phyloP scores from a whole-genome alignment of 2,329 filamentous ascomycete genomes.

The Calonectria pseudoturangicola region DNA sequence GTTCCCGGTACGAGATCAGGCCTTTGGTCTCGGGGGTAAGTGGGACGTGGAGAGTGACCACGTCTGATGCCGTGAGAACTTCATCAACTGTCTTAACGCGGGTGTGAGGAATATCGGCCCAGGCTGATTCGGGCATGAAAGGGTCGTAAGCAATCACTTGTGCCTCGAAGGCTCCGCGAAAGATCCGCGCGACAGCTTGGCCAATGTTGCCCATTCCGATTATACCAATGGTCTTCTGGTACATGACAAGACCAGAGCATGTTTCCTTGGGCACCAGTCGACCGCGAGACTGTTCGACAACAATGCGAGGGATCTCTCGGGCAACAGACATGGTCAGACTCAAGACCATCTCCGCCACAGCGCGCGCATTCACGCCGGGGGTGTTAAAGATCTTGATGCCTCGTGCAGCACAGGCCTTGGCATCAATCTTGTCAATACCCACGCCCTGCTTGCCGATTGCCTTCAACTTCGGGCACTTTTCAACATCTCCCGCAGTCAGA shows the following conservation, averaged over 20 bases:
- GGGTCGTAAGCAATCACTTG: slow-evolving; percentile 61
- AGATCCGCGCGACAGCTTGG: slow-evolving; percentile 59
- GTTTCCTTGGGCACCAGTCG: slow-evolving; percentile 61
- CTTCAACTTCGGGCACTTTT: slow-evolving; percentile 58
- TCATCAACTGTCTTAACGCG: slow-evolving; percentile 57
- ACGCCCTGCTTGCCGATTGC: slow-evolving; percentile 69
- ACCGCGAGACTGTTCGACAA: slow-evolving; percentile 55
- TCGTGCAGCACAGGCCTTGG: slow-evolving; percentile 59
- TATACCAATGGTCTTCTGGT: slow-evolving; percentile 60
- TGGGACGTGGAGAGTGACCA: slow-evolving; percentile 62
- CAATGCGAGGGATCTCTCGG: slow-evolving; percentile 57
- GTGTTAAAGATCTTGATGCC: slow-evolving; percentile 68
- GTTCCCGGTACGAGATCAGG: slow-evolving; percentile 57
- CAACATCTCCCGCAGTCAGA: slow-evolving; percentile 62
- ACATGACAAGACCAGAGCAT: slow-evolving; percentile 62
- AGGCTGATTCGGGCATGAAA: slow-evolving; percentile 56
- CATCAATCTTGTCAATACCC: slow-evolving; percentile 68
- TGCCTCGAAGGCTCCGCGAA: slow-evolving; percentile 59
- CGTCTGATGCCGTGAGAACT: slow-evolving; percentile 57
- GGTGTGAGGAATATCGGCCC: slow-evolving; percentile 58
- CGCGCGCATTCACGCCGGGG: slow-evolving; percentile 65
- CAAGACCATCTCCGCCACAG: slow-evolving; percentile 64
- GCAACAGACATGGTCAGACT: slow-evolving; percentile 60
- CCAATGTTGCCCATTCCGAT: slow-evolving; percentile 65
- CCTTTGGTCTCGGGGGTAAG: slow-evolving; percentile 57